Conservation (phyloP, 2,329 filamentous ascomycete species). For the Cercospora sp. region DNA sequence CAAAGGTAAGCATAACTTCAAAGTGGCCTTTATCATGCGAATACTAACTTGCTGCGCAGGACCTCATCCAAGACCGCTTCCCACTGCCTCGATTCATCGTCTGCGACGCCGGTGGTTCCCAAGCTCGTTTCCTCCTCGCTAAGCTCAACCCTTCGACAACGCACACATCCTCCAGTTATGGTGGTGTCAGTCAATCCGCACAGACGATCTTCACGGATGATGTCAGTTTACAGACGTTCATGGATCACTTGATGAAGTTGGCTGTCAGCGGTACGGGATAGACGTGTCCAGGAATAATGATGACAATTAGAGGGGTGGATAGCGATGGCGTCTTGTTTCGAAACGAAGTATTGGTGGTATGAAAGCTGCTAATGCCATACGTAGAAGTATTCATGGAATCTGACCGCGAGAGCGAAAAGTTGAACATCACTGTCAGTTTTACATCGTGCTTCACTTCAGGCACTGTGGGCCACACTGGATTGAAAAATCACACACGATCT, state of each 20-base stretch:
- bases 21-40: not conserved
- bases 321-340: conserved; percentile 1
- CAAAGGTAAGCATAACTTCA: conserved; percentile 63
- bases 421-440: not conserved
- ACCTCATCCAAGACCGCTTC: conserved; percentile 95
- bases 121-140: conserved; percentile 92
- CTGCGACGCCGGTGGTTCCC: conserved; percentile 96
- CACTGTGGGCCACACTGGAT: not conserved
- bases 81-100: conserved; percentile 98
- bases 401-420: not conserved
- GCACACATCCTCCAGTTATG: conserved; percentile 89
- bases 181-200: conserved; percentile 82
- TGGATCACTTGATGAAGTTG: conserved; percentile 98
- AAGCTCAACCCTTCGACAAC: conserved; percentile 98
- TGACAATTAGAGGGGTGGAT: not conserved
- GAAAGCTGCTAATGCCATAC: not conserved
- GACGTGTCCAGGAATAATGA: conserved; percentile 1
- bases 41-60: conserved; percentile 54
- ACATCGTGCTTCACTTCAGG: not conserved
- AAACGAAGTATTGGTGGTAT: not conserved
- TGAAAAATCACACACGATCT: not conserved
- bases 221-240: conserved; percentile 96
- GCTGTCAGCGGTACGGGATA: conserved; percentile 44
- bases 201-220: conserved; percentile 99
- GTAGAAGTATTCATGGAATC: not conserved